Base-by-base conservation (phyloP, 1,284 basidiomycete species). In the Rhodotorula sp. region DNA sequence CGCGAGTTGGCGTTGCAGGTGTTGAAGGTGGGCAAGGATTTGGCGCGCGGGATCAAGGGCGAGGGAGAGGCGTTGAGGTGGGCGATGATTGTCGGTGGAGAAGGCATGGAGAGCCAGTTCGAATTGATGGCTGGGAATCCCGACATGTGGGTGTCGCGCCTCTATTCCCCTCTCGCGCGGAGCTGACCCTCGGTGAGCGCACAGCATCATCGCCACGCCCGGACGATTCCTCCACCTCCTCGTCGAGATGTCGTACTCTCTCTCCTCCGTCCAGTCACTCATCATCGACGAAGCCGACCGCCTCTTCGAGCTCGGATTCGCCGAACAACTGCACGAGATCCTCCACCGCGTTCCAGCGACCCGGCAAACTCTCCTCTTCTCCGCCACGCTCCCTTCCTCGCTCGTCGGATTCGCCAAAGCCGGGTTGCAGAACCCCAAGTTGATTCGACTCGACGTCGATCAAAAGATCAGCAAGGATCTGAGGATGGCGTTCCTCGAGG, bases 391-490 rank as follows among this genome's bases (percentile, higher is more conserved):
- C 6, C 96, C 96, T 2, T 94, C 95, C 78, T 90, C 91, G 8
- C 86, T 99, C 13, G 94, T 98, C 63, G 95, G 98, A 68, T 99
- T 99, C 77, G 94, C 96, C 30, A 95, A 94, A 78, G 96, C 96
- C 20, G 96, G 96, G 39, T 83, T 99, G 29, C 88, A 90, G 73
- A 90, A 96, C 76, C 96, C 96, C 5, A 93, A 94, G 78, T 88
- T 99, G 55, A 89, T 99, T 27, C 89, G 96, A 32, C 84, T 99
- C 48, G 96, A 99, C 78, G 89, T 92, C 7, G 96, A 99, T 79
- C 90, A 89, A 79, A 98, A 97, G 81, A 93, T 99, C 79, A 95
- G 92, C 76, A 82, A 89, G 1, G 96, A 99, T 78, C 85, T 99
- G 36, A 88, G 89, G 70, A 91, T 97, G 88, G 89, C 90, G 0